Base-by-base conservation (phyloP, 768 basidiomycete genomes). In the Tricholoma hemisulphureum region DNA sequence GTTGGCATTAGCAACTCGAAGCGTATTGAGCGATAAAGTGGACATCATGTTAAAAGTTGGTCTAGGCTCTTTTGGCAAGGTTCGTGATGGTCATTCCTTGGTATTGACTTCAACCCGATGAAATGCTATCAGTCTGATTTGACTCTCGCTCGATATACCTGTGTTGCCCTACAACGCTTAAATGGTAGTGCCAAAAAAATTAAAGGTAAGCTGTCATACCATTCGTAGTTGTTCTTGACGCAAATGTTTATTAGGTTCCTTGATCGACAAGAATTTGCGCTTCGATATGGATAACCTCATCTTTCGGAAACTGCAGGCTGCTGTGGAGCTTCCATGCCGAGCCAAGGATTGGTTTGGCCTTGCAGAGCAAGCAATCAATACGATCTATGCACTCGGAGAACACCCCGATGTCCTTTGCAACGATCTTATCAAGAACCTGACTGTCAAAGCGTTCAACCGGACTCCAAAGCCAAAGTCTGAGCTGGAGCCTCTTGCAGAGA, bases 111-210 rank as follows among this genome's bases (percentile, higher is more conserved):
- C 63, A 21, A n/a, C 46, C 4, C 18, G 26, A 58, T 10, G 11
- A 18, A 6, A 13, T 6, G 49, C 10, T 9, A 28, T 9, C 51
- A 98, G 95, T 75, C 82, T 7, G 97, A 99, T 69, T 79, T 95
- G 21, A 92, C 87, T 1, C 84, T 98, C 16, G 95, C 95, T 0
- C 82, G 92, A 46, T 98, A 97, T 67, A 97, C 95, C 0, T 98
- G 94, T 68, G 85, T 98, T 51, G 94, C 95, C 0, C 75, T 98
- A 41, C 94, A 96, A 61, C 83, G 97, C 0, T 78, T 99, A 8
- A 93, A 93, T 50, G 97, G 97, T 2, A 95, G 91, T 63, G 91
- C 86, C 26, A 99, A 99, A 78, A 99, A 98, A 69, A 85, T 99
- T 59, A 99, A 99, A 78, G 96, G 94, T 88, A 55, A 6, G 10